Evolutionary conservation across 2,329 filamentous ascomycete species (phyloP).

Genomic region (Chalara sp.): DNA sequence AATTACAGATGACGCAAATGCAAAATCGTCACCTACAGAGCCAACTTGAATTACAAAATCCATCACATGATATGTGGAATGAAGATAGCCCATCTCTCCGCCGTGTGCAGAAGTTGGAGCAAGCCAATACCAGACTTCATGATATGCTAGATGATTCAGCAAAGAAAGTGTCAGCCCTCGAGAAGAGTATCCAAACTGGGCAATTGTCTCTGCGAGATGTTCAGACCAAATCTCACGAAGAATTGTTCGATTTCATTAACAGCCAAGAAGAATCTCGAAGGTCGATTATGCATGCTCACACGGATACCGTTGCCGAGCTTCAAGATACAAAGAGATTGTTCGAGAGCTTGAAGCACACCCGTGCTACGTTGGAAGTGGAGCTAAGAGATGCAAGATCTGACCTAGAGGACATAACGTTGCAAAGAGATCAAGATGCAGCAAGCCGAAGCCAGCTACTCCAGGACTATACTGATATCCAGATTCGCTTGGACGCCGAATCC

Average conservation of each 20-base stretch:
- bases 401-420: conserved; percentile 69
- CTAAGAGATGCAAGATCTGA: conserved; percentile 79
- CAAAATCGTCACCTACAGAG: conserved; percentile 88
- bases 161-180: conserved; percentile 84
- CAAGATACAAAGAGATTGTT: conserved; percentile 81
- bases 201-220: conserved; percentile 86
- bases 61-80: conserved; percentile 51
- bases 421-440: conserved; percentile 80
- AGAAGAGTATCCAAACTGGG: conserved; percentile 79
- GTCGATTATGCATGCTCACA: conserved; percentile 75
- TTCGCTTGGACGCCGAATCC: conserved; percentile 81
- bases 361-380: conserved; percentile 75
- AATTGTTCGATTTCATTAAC: conserved; percentile 86
- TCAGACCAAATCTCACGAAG: conserved; percentile 88
- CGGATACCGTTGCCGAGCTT: conserved; percentile 77
- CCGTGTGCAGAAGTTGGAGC: conserved; percentile 84
- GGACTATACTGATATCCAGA: conserved; percentile 90
- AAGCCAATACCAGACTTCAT: conserved; percentile 84
- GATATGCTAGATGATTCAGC: conserved; percentile 91
- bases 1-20: conserved; percentile 90
- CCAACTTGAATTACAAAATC: conserved; percentile 67
- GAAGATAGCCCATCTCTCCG: conserved; percentile 74
- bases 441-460: conserved; percentile 83
- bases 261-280: conserved; percentile 86
- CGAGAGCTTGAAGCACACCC: conserved; percentile 78